Base-by-base conservation (phyloP, 495 filamentous ascomycete species). In the Staphylotrichum longicolle region DNA sequence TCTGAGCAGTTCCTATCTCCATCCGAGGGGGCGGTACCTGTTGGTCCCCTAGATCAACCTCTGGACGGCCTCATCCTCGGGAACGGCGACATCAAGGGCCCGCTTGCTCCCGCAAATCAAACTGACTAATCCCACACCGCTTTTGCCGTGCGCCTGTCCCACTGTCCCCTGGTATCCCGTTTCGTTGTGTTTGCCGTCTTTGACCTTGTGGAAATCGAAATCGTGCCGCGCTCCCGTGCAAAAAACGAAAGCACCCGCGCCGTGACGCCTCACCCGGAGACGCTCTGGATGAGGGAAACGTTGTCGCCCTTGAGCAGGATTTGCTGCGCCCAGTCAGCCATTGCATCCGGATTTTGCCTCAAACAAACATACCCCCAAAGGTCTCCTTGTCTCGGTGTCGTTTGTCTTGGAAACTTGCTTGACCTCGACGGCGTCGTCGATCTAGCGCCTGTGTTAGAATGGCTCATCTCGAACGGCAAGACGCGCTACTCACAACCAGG, bases 221-320 rank as follows among this genome's bases (percentile, higher is more conserved):
- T 49, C 33, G 35, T 57, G 35, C 35, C 57, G 34, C 35, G 44
- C 52, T 46, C 53, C 32, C 30, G 44, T 54, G n/a, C 27, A 40
- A 34, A 39, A 39, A 39, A 39, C 49, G 41, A 45, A 40, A 51
- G 41, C 58, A 44, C 20, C 46, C 30, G 40, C 30, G 39, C 12
- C 5, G n/a, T 9, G 30, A 2, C 15, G 14, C 33, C 67, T 70
- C 64, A 78, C 71, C 72, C 82, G 66, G 83, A 80, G 69, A 93
- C 73, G 58, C 84, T 86, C 76, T 98, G 93, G 68, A 98, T 96
- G 60, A 98, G 81, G 7, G 93, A 91, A 27, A 98, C 92, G 67
- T 98, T 98, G 75, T 98, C 94, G 64, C 94, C 94, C 79, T 98
- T 98, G 57, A 98, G 81, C 63, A 98, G 77, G 59, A 98, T 96